These are phyloP conservation scores for Emergomyces pasteurianus DNA, from an alignment of 2,329 filamentous ascomycete genomes.

Conservation along the genomic window DNA sequence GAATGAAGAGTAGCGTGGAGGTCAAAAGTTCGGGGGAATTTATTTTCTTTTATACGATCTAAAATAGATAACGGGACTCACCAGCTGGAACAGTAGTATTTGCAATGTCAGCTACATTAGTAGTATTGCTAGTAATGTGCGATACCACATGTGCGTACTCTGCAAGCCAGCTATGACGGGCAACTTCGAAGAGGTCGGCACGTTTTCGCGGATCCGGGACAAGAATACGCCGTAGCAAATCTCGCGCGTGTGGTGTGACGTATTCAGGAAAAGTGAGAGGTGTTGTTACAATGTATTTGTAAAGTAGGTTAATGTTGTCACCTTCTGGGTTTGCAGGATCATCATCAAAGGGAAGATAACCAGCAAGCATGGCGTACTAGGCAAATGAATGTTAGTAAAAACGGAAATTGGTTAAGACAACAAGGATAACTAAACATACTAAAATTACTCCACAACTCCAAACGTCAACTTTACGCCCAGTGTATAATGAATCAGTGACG, in stretches of 20 bases:
- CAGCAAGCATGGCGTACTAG: slow-evolving; percentile 98
- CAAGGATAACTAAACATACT: slow-evolving; percentile 45
- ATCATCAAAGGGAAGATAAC: slow-evolving; percentile 94
- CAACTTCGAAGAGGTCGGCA: slow-evolving; percentile 93
- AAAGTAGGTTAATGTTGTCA: slow-evolving; percentile 96
- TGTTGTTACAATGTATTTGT: slow-evolving; percentile 98
- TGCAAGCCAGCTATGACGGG: slow-evolving; percentile 93
- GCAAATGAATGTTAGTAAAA: slow-evolving; percentile 8
- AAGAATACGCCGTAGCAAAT: slow-evolving; percentile 81
- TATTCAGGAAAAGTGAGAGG: slow-evolving; percentile 97
- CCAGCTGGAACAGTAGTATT: slow-evolving; percentile 57
- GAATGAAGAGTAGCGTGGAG: not conserved
- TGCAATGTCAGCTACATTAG: slow-evolving; percentile 72
- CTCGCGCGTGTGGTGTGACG: slow-evolving; percentile 89
- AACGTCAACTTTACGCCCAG: slow-evolving; percentile 92
- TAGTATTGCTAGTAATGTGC: slow-evolving; percentile 93
- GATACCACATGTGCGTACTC: slow-evolving; percentile 95
- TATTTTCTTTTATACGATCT: not conserved
- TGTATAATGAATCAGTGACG: slow-evolving; percentile 94
- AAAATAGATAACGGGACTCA: slow-evolving; percentile 23
- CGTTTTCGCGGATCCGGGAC: slow-evolving; percentile 91
- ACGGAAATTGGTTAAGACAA: slow-evolving; percentile 5
- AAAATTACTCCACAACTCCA: slow-evolving; percentile 99
- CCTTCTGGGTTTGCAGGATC: slow-evolving; percentile 97
- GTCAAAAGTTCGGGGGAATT: not conserved